These are phyloP conservation scores for Strigomonas galati DNA, from an alignment of 208 protist species.

Conservation along the genomic window DNA sequence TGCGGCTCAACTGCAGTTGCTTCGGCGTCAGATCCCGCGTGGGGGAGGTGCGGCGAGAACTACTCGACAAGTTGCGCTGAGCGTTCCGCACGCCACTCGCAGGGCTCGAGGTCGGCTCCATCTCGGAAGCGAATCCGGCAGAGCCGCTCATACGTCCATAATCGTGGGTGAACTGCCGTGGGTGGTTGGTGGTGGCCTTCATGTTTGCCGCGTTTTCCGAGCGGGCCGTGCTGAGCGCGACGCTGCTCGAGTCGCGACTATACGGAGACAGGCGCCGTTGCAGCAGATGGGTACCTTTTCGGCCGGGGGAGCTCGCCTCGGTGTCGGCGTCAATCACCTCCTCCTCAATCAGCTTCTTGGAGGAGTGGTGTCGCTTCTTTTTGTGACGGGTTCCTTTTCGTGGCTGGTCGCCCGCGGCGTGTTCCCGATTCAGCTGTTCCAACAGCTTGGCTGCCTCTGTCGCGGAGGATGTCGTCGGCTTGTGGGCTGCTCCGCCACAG, in stretches of 20 bases:
- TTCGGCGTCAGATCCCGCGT: background rate
- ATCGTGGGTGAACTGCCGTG: background rate
- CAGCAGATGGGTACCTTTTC: background rate
- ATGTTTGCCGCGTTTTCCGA: too few relatives aligned
- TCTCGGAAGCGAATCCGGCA: too few relatives aligned
- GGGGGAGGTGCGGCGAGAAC: background rate
- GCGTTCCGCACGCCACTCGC: background rate
- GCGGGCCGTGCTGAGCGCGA: too few relatives aligned
- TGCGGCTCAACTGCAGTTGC: background rate
- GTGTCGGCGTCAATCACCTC: background rate
- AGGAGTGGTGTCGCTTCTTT: background rate
- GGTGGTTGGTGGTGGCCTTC: too few relatives aligned
- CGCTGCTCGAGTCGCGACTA: too few relatives aligned
- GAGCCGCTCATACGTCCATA: too few relatives aligned
- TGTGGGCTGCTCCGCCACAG: background rate
- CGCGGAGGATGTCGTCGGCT: background rate
- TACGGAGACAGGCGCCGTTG: background rate
- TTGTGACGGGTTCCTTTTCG: background rate
- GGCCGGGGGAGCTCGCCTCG: background rate
- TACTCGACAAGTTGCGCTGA: background rate
- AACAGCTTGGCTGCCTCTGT: background rate
- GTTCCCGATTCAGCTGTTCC: background rate
- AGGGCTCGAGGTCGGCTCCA: background rate
- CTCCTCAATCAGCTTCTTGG: background rate
- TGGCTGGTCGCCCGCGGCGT: background rate